A percentile compares a stretch with the other conserved stretches of the same genome.
Conservation (phyloP, 164 flowering plant genomes). For the Cinnamomum micranthum region DNA sequence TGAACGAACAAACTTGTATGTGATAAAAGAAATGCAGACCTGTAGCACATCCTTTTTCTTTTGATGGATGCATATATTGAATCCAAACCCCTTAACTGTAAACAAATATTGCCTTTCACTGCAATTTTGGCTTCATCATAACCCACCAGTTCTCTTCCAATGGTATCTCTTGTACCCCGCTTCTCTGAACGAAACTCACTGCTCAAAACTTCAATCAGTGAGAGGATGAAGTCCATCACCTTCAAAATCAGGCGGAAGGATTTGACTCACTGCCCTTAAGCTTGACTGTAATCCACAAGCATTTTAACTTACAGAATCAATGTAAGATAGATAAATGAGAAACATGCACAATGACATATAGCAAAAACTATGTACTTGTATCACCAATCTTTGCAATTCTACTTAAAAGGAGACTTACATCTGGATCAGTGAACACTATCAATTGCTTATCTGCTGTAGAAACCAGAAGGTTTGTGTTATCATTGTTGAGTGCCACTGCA, state of each 20-base stretch:
- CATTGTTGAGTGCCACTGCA: constrained; percentile 73
- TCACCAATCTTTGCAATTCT: not conserved
- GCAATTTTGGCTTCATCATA: not conserved
- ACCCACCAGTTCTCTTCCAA: not conserved
- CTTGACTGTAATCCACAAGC: constrained; percentile 58
- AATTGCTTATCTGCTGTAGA: constrained; percentile 83
- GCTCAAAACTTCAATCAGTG: constrained; percentile 37
- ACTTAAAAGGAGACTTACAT: constrained; percentile 49
- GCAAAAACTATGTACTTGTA: not conserved
- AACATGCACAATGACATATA: no score
- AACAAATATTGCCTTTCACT: not conserved
- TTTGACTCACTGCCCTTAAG: constrained; percentile 87
- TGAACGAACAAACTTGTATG: not conserved
- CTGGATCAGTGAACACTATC: constrained; percentile 91
- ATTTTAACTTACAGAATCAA: not conserved
- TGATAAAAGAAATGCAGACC: not conserved
- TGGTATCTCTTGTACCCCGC: not conserved
- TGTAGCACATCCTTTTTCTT: not conserved
- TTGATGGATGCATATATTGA: constrained; percentile 27
- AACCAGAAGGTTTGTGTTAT: constrained; percentile 86
- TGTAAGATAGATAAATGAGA: not conserved
- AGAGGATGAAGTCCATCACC: constrained; percentile 83
- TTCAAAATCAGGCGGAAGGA: constrained; percentile 97
- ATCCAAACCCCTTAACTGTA: constrained; percentile 11
- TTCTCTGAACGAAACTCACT: constrained; percentile 1